phyloP scores from a whole-genome alignment of 2,329 filamentous ascomycete genomes.

The Colletotrichum incanum region DNA sequence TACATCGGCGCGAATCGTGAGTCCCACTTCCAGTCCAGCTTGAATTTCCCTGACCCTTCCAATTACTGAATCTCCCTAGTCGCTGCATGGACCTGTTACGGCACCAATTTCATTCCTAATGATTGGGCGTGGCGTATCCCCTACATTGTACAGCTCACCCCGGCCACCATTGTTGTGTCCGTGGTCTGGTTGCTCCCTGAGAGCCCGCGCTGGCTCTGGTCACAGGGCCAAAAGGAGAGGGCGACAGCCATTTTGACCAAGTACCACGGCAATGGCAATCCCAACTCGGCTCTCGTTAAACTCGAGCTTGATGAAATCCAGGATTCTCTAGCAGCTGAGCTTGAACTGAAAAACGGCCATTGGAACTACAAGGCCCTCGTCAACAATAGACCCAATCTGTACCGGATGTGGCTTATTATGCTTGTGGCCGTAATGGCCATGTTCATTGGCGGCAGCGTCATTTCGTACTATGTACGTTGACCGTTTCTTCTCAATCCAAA shows the following conservation, averaged over 20 bases:
- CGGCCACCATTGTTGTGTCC: slow-evolving; percentile 59
- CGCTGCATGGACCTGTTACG: slow-evolving; percentile 62
- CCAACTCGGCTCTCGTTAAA: slow-evolving; percentile 49
- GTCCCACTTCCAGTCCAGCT: not conserved
- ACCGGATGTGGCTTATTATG: slow-evolving; percentile 62
- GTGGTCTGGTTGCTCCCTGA: slow-evolving; percentile 66
- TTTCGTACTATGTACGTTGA: slow-evolving; percentile 61
- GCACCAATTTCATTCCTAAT: slow-evolving; percentile 59
- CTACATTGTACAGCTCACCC: slow-evolving; percentile 60
- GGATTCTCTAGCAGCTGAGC: slow-evolving; percentile 61
- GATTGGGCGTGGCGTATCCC: slow-evolving; percentile 66
- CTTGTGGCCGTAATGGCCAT: slow-evolving; percentile 65
- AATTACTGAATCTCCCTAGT: slow-evolving; percentile 45
- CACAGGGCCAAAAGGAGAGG: slow-evolving; percentile 50
- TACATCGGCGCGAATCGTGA: slow-evolving; percentile 44
- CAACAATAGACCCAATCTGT: slow-evolving; percentile 63
- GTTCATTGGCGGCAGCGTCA: slow-evolving; percentile 64
- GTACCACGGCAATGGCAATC: slow-evolving; percentile 62
- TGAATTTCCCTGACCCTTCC: not conserved
- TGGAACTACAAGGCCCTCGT: slow-evolving; percentile 62
- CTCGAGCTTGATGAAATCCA: slow-evolving; percentile 64
- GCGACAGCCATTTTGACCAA: slow-evolving; percentile 53
- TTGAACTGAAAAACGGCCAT: slow-evolving; percentile 52
- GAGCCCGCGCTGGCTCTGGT: slow-evolving; percentile 60
- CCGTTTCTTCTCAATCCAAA: slow-evolving; percentile 21